Conservation (phyloP, 202 grass and related monocot genomes). For the Schoenoplectus triqueter region DNA sequence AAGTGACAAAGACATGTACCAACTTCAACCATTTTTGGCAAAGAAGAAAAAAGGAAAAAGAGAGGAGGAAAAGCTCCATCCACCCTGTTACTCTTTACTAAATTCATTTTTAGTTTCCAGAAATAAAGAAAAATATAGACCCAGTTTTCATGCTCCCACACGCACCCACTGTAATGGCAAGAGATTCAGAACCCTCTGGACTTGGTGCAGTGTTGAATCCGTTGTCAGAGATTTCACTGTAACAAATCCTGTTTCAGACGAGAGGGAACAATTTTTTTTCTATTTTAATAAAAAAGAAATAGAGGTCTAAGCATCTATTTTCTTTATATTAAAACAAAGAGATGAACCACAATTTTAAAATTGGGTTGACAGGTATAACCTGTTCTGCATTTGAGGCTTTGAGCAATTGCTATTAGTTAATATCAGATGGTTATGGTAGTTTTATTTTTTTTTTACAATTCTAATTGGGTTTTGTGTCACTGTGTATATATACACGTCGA, state of each 20-base stretch:
- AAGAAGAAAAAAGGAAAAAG: neutral
- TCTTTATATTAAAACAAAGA: neutral
- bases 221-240: neutral
- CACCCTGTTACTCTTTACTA: conserved; percentile 6
- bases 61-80: neutral
- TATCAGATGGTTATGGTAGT: neutral
- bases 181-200: neutral
- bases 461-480: neutral
- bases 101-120: neutral
- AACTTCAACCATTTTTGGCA: conserved; percentile 12
- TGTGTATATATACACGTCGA: neutral
- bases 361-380: neutral
- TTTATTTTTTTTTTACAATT: neutral
- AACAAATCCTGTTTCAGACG: conserved; percentile 19
- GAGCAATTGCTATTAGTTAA: neutral
- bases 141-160: neutral
- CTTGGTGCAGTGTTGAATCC: neutral
- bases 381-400: neutral
- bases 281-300: too few relatives aligned
- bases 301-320: too few relatives aligned
- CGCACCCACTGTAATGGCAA: neutral
- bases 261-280: neutral
- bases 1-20: conserved; percentile 24
- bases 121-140: neutral
- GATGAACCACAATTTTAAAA: neutral